Evolutionary conservation across 2,329 filamentous ascomycete species (phyloP).

Genomic region (Cladosporium sp.): DNA sequence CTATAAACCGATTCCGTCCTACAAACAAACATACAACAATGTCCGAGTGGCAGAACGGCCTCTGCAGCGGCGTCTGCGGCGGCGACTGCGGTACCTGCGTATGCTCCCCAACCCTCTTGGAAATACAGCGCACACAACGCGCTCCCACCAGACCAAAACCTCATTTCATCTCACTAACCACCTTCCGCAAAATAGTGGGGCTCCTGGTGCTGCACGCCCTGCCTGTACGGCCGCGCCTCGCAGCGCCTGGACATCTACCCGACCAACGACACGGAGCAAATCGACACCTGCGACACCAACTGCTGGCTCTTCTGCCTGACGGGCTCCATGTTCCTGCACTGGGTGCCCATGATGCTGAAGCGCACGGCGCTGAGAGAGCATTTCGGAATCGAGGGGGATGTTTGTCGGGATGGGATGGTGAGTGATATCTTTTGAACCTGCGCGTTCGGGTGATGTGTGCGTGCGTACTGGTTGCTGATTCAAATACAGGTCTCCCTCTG

Average conservation of each 20-base stretch:
- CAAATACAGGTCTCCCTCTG: constrained; percentile 1
- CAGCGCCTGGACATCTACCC: constrained; percentile 16
- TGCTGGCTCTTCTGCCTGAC: constrained; percentile 14
- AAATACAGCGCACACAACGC: too few relatives aligned
- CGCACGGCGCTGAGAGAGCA: constrained; percentile 15
- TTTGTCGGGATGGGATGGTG: constrained; percentile 14
- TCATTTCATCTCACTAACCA: too few relatives aligned
- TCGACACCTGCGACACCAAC: constrained; percentile 11
- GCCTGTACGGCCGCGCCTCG: constrained; percentile 18
- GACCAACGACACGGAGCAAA: neutral
- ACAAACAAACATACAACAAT: neutral
- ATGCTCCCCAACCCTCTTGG: neutral
- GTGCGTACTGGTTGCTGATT: neutral
- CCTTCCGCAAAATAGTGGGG: constrained; percentile 14
- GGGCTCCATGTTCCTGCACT: constrained; percentile 1
- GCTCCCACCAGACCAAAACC: too few relatives aligned
- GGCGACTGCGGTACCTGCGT: constrained; percentile 18
- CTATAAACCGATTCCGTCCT: too few relatives aligned
- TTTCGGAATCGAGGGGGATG: constrained; percentile 16
- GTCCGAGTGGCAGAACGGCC: constrained; percentile 18
- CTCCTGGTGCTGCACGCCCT: constrained; percentile 17
- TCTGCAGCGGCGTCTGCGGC: constrained; percentile 20
- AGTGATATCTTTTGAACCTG: neutral
- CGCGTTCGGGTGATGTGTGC: too few relatives aligned
- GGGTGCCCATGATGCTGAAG: constrained; percentile 15